Evolutionary conservation across 83 land plant genomes (phyloP).

Genomic region (Larix sibirica): DNA sequence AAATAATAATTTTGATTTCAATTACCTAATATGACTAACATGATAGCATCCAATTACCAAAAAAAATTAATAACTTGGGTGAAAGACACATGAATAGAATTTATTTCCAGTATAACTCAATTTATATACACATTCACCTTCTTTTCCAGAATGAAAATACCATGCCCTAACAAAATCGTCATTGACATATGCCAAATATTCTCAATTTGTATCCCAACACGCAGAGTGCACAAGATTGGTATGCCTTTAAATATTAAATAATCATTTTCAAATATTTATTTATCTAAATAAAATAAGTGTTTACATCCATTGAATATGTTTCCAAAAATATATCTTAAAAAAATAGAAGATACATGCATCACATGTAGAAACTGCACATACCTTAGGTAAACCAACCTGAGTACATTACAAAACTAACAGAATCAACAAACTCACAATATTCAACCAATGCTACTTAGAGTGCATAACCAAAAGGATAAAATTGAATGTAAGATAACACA

Average conservation of each 20-base stretch:
- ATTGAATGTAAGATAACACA: not conserved
- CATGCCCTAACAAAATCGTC: slow-evolving; percentile 79
- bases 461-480: not conserved
- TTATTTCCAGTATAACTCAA: slow-evolving; percentile 61
- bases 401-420: not conserved
- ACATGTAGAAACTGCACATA: not conserved
- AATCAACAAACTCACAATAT: not conserved
- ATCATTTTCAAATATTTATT: too few species aligned
- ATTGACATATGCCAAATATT: slow-evolving; percentile 66
- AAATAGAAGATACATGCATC: not conserved
- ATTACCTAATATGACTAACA: slow-evolving; percentile 7
- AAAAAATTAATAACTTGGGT: too few species aligned
- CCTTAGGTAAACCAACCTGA: not conserved
- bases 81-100: slow-evolving; percentile 29
- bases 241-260: slow-evolving; percentile 42
- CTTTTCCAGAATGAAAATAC: slow-evolving; percentile 42
- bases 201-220: slow-evolving; percentile 76
- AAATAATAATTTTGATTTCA: not conserved
- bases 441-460: not conserved
- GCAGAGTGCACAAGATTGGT: slow-evolving; percentile 62
- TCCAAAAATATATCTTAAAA: not conserved
- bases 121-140: slow-evolving; percentile 65
- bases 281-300: too few species aligned
- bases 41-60: too few species aligned
- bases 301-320: not conserved